phyloP scores from a whole-genome alignment of 345 rosid species.

The Linum trigynum region DNA sequence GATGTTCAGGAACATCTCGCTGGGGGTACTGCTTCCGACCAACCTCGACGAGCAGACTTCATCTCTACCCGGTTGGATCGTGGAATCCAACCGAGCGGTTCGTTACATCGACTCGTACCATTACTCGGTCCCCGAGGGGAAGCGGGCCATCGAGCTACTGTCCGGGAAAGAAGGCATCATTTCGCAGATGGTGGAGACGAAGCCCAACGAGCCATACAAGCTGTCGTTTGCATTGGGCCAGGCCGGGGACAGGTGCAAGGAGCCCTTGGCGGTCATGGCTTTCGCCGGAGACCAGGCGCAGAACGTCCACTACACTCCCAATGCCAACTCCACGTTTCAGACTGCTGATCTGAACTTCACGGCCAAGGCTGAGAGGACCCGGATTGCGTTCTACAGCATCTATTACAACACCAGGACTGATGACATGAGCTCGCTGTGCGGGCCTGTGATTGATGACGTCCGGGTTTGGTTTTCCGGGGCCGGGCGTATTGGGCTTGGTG shows the following conservation, averaged over 20 bases:
- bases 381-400: constrained; percentile 83
- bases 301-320: constrained; percentile 64
- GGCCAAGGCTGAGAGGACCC: constrained; percentile 73
- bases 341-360: constrained; percentile 61
- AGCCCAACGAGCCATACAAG: constrained; percentile 38
- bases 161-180: constrained; percentile 97
- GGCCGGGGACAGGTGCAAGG: constrained; percentile 81
- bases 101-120: constrained; percentile 83
- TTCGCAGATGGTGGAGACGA: constrained; percentile 87
- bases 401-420: constrained; percentile 89
- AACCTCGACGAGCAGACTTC: constrained; percentile 83
- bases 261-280: constrained; percentile 82
- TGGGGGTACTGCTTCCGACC: constrained; percentile 83
- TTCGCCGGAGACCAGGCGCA: constrained; percentile 91
- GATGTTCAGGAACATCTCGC: constrained; percentile 77
- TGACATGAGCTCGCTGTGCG: constrained; percentile 94
- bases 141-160: constrained; percentile 76
- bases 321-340: constrained; percentile 65
- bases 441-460: constrained; percentile 91
- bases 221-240: constrained; percentile 72
- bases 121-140: constrained; percentile 69
- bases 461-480: constrained; percentile 67
- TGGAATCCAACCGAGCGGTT: constrained; percentile 83
- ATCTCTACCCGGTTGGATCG: constrained; percentile 87
- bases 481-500: constrained; percentile 19